Conservation (phyloP, 495 filamentous ascomycete species). For the Lophium mytilinum region DNA sequence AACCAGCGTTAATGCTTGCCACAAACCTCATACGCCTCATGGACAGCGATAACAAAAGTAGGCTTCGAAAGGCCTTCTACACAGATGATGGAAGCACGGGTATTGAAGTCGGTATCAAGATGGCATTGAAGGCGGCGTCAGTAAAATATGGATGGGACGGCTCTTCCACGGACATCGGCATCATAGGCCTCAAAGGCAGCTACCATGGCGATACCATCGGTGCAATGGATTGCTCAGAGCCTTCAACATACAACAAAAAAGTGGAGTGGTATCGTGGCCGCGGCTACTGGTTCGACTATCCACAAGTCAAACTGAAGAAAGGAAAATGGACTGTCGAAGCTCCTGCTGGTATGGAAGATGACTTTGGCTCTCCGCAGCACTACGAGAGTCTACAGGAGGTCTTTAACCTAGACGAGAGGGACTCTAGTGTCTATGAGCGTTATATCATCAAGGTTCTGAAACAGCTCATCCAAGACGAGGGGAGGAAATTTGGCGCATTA, state of each 20-base stretch:
- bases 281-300: constrained; percentile 71
- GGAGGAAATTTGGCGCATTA: constrained; percentile 61
- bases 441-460: constrained; percentile 42
- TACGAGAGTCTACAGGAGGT: constrained; percentile 48
- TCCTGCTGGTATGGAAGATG: constrained; percentile 40
- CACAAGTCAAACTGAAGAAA: constrained; percentile 52
- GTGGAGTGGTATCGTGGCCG: constrained; percentile 71
- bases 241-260: constrained; percentile 61
- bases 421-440: constrained; percentile 43
- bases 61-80: constrained; percentile 61
- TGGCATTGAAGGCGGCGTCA: constrained; percentile 59
- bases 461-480: constrained; percentile 43
- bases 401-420: constrained; percentile 51
- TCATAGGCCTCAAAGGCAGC: constrained; percentile 64
- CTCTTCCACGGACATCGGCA: constrained; percentile 46
- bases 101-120: constrained; percentile 72
- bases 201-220: constrained; percentile 81
- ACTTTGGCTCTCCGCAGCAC: constrained; percentile 38
- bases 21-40: constrained; percentile 48
- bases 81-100: constrained; percentile 75
- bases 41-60: constrained; percentile 39
- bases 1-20: constrained; percentile 60
- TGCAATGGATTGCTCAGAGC: constrained; percentile 71
- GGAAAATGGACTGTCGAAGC: constrained; percentile 56
- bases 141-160: constrained; percentile 56